Conservation (phyloP, 257 asterid genomes). For the Solanum piurae region DNA sequence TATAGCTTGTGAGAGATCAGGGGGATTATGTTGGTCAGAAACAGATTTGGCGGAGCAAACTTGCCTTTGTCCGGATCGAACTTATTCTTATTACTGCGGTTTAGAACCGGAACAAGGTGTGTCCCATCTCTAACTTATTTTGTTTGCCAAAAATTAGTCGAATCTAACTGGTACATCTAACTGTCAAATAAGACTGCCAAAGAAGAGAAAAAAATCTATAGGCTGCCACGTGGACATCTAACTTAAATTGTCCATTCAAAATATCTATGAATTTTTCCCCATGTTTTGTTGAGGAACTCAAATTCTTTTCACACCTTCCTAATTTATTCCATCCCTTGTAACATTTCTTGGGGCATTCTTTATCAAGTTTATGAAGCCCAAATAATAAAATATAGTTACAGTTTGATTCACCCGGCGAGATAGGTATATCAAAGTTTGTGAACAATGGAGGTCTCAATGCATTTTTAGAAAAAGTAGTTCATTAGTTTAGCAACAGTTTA, state of each 20-base stretch:
- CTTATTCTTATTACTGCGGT: neutral
- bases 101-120: neutral
- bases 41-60: neutral
- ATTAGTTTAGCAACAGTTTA: neutral
- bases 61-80: slow-evolving; percentile 10
- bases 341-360: neutral
- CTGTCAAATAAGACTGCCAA: neutral
- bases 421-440: neutral
- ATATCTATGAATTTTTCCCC: neutral
- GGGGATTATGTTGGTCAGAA: slow-evolving; percentile 11
- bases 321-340: neutral
- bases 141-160: neutral
- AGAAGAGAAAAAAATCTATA: neutral
- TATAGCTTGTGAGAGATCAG: neutral
- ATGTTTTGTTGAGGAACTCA: neutral
- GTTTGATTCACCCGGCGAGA: neutral
- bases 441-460: neutral
- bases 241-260: neutral
- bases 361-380: neutral
- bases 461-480: neutral
- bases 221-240: neutral
- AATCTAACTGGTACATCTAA: neutral
- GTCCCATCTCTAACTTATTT: neutral
- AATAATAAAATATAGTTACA: neutral
- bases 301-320: neutral